Conservation (phyloP, 345 rosid genomes). For the Euphorbia tirucalli region DNA sequence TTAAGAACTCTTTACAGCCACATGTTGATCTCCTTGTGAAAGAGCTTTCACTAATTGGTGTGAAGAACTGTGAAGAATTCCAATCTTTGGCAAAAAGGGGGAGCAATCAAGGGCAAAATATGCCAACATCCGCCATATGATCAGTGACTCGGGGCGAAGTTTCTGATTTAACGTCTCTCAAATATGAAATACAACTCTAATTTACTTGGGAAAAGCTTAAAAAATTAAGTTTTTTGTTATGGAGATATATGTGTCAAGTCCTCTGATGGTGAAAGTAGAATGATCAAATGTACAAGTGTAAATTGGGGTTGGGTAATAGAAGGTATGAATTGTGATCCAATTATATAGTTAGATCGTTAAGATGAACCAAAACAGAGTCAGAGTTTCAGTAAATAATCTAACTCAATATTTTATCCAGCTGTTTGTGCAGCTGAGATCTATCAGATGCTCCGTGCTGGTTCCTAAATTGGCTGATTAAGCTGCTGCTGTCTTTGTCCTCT, state of each 20-base stretch:
- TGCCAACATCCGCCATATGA: constrained; percentile 15
- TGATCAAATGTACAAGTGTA: constrained; percentile 18
- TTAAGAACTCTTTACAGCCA: constrained; percentile 40
- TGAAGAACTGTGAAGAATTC: constrained; percentile 38
- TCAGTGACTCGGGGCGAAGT: constrained; percentile 23
- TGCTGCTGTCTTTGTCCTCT: not conserved
- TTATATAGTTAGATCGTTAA: not conserved
- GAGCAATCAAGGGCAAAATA: not conserved
- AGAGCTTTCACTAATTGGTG: constrained; percentile 54
- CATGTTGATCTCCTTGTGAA: constrained; percentile 39
- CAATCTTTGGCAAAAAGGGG: constrained; percentile 16
- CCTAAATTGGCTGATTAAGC: not conserved
- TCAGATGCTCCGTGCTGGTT: not conserved
- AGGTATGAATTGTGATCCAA: not conserved
- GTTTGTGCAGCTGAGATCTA: not conserved
- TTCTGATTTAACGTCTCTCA: not conserved
- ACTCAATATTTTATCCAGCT: not conserved
- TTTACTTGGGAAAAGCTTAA: constrained; percentile 12
- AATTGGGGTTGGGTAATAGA: not conserved
- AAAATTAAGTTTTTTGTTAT: not conserved
- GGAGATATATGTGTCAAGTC: constrained; percentile 8
- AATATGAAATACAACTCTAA: constrained; percentile 4
- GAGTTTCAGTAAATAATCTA: not conserved
- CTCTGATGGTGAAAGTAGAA: constrained; percentile 4
- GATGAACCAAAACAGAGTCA: not conserved